Evolutionary conservation across 2,329 filamentous ascomycete genomes (phyloP), one percentile per base, ranked within the genome.

Genomic region (Plenodomus tracheiphilus): DNA sequence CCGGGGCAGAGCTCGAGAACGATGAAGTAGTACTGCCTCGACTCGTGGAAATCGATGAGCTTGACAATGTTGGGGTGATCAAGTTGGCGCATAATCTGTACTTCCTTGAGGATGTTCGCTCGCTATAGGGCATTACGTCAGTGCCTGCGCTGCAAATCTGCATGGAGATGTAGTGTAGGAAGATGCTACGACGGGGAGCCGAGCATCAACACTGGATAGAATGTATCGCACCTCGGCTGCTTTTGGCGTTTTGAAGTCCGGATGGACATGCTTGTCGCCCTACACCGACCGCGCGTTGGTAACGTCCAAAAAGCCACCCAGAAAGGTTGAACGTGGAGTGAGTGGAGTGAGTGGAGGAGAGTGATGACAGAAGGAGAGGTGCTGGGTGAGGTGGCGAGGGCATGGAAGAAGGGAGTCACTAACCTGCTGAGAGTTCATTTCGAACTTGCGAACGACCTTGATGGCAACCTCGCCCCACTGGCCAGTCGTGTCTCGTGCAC

Each of bases 341-440:
- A 52, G 46, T 56, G 59, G 62, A 49, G 56, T 47, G 54, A 53
- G 46, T 56, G 59, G 62, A 48, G 56, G 57, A 67, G 71, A 59
- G 58, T 71, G 58, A 46, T 68, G 55, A 62, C 47, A 47, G 21
- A 49, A 62, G 41, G 54, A 60, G 49, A 63, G 67, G 70, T 56
- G 66, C 43, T 64, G 64, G 58, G 28, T 6, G 49, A 43, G 58
- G 64, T 10, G 11, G 6, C 6, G 28, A 7, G 69, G 68, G 58
- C 53, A 61, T 43, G 52, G 53, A 34, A 40, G 18, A 25, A 36
- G 40, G 58, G 65, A 40, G 55, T 59, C 6, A 87, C 91, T 84
- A 83, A 99, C 94, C 91, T 97, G 94, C 80, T 88, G 91, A 60
- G 87, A 92, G 77, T 96, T 97, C 90, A 99, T 97, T 77, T 99